Evolutionary conservation across 495 filamentous ascomycete genomes (phyloP).

Genomic region (Pyrenopolyporus hunteri): DNA sequence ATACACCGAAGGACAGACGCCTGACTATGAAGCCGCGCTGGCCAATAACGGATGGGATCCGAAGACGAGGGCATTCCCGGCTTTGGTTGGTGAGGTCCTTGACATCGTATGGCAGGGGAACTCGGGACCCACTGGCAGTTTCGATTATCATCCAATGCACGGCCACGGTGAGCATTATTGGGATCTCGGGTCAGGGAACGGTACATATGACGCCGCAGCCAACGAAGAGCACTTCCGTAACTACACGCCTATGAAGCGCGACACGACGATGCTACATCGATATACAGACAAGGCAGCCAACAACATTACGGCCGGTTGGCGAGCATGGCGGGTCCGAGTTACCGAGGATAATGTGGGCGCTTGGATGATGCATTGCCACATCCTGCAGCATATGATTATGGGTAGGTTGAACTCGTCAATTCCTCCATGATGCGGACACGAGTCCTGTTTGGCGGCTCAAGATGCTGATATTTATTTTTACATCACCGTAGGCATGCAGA

Average conservation of each 20-base stretch:
- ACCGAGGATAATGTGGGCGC: conserved; percentile 56
- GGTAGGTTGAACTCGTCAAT: conserved; percentile 37
- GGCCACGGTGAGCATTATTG: conserved; percentile 64
- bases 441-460: too few relatives aligned
- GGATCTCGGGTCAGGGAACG: conserved; percentile 64
- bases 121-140: conserved; percentile 52
- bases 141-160: conserved; percentile 68
- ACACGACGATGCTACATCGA: conserved; percentile 62
- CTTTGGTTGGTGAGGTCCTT: conserved; percentile 63
- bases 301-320: conserved; percentile 58
- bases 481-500: conserved; percentile 52
- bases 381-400: conserved; percentile 62
- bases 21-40: conserved; percentile 51
- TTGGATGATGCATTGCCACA: conserved; percentile 71
- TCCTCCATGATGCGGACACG: background rate
- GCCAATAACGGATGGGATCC: conserved; percentile 61
- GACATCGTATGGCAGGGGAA: conserved; percentile 64
- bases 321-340: conserved; percentile 62
- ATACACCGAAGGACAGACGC: conserved; percentile 54
- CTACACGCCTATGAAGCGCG: conserved; percentile 54
- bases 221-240: conserved; percentile 58
- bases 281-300: conserved; percentile 47
- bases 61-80: conserved; percentile 55
- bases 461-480: background rate
- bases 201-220: conserved; percentile 57